Conservation (phyloP, 345 rosid genomes). For the Lagerstroemia speciosa region DNA sequence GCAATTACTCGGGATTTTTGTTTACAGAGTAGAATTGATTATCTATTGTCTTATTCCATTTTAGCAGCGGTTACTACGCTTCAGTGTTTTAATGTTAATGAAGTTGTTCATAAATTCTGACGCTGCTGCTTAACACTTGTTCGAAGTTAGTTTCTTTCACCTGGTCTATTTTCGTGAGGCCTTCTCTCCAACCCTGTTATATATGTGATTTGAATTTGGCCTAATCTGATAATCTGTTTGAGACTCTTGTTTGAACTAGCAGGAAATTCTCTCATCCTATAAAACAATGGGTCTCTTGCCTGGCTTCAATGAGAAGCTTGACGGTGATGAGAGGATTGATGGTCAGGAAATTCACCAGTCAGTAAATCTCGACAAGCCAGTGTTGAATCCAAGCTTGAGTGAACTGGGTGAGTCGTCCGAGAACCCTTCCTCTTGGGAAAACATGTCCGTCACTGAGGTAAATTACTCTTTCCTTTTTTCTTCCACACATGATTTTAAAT, state of each 20-base stretch:
- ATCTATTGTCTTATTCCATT: slow-evolving; percentile 1
- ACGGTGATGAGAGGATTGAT: background rate
- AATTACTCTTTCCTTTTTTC: background rate
- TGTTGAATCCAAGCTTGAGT: background rate
- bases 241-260: background rate
- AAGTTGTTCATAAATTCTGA: slow-evolving; percentile 1
- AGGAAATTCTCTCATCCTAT: background rate
- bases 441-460: slow-evolving; percentile 3
- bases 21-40: background rate
- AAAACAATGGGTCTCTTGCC: background rate
- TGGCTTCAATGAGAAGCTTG: background rate
- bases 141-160: background rate
- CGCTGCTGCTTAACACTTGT: background rate
- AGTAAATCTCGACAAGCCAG: slow-evolving; percentile 1
- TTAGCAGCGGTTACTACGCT: background rate
- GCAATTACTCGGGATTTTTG: background rate
- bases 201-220: slow-evolving; percentile 1
- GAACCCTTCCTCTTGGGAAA: background rate
- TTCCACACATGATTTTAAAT: background rate
- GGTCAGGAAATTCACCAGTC: background rate
- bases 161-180: background rate
- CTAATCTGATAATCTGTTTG: background rate
- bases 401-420: slow-evolving; percentile 3
- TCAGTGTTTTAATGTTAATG: background rate
- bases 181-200: background rate